Conservation (phyloP, 495 filamentous ascomycete species). For the Recurvomyces mirabilis region DNA sequence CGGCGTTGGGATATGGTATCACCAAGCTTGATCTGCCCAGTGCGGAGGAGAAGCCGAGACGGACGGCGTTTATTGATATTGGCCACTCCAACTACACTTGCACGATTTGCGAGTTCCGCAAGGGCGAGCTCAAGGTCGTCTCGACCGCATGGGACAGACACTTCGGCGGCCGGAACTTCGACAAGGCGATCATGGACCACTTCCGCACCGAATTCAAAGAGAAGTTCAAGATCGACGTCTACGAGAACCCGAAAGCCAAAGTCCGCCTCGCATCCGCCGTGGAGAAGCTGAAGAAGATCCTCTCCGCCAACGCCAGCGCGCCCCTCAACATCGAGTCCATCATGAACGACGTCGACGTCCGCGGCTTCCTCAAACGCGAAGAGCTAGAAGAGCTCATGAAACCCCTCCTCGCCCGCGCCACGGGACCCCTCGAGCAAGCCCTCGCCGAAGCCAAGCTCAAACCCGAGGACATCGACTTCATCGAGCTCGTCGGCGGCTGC, state of each 20-base stretch:
- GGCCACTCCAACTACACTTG: constrained; percentile 92
- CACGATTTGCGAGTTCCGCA: constrained; percentile 91
- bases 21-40: constrained; percentile 87
- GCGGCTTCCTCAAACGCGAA: constrained; percentile 79
- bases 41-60: constrained; percentile 81
- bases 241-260: constrained; percentile 76
- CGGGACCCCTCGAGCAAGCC: constrained; percentile 71
- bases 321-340: constrained; percentile 97
- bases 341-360: constrained; percentile 95
- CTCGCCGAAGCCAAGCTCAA: constrained; percentile 83
- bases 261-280: constrained; percentile 75
- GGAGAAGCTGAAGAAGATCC: constrained; percentile 98
- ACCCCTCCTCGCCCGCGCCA: constrained; percentile 67
- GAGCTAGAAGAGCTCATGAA: constrained; percentile 84
- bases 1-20: constrained; percentile 93
- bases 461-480: constrained; percentile 79
- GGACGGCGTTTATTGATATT: constrained; percentile 90
- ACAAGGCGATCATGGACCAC: constrained; percentile 86
- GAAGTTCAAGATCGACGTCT: constrained; percentile 47
- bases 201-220: constrained; percentile 76
- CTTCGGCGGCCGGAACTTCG: constrained; percentile 96
- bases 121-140: constrained; percentile 92
- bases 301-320: constrained; percentile 87
- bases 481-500: constrained; percentile 91
- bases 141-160: constrained; percentile 88